phyloP scores from a whole-genome alignment of 805 yeast genomes.

The Debaryomyces castellii region DNA sequence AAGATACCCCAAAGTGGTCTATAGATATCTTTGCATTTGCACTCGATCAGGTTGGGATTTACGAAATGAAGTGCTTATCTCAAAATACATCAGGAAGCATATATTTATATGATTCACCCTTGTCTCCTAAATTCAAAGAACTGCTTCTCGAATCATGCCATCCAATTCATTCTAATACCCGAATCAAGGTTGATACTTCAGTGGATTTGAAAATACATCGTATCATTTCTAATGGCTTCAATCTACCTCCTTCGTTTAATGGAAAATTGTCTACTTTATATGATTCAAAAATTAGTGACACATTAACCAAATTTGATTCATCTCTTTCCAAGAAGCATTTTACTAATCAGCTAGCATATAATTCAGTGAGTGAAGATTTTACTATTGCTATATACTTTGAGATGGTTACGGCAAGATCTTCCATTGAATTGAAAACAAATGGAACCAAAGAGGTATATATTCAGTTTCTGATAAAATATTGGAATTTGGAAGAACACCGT shows the following conservation, averaged over 20 bases:
- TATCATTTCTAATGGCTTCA: slow-evolving; percentile 31
- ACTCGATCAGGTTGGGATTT: slow-evolving; percentile 42
- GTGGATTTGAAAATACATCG: slow-evolving; percentile 30
- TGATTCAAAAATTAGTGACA: slow-evolving; percentile 33
- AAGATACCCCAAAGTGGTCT: slow-evolving; percentile 23
- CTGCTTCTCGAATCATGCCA: slow-evolving; percentile 11
- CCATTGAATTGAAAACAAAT: slow-evolving; percentile 13
- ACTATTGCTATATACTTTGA: slow-evolving; percentile 34
- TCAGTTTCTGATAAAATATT: slow-evolving; percentile 34
- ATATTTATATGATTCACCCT: slow-evolving; percentile 28
- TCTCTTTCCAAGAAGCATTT: slow-evolving; percentile 28
- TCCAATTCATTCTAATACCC: slow-evolving; percentile 6
- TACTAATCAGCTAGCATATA: slow-evolving; percentile 40
- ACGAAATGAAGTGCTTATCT: slow-evolving; percentile 39
- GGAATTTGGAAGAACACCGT: slow-evolving; percentile 15
- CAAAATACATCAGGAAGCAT: slow-evolving; percentile 34
- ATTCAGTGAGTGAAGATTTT: slow-evolving; percentile 17
- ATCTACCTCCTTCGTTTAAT: slow-evolving; percentile 33
- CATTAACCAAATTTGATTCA: slow-evolving; percentile 29
- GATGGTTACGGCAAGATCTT: slow-evolving; percentile 25
- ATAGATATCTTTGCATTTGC: slow-evolving; percentile 36
- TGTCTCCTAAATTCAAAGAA: slow-evolving; percentile 18
- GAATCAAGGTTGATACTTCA: slow-evolving; percentile 31
- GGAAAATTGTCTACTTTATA: slow-evolving; percentile 19
- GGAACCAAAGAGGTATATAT: slow-evolving; percentile 24